Conservation (phyloP, 805 yeast species). For the Wickerhamiella sergipiensis region DNA sequence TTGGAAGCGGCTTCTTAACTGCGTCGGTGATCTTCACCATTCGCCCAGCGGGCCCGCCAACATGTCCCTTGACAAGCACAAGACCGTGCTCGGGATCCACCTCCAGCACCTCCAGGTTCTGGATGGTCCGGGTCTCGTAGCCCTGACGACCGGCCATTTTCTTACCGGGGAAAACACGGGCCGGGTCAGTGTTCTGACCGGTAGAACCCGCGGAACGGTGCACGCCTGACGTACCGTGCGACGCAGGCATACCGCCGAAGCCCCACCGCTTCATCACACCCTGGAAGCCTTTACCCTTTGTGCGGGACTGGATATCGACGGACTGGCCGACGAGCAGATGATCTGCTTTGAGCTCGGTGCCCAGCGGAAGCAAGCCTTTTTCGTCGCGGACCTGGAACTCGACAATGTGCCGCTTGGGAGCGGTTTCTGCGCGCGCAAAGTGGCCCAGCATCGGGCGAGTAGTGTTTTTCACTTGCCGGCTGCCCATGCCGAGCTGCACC, state of each 20-base stretch:
- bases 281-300: constrained; percentile 92
- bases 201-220: constrained; percentile 96
- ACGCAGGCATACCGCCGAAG: constrained; percentile 75
- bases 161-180: constrained; percentile 90
- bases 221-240: constrained; percentile 89
- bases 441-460: constrained; percentile 59
- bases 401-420: constrained; percentile 62
- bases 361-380: constrained; percentile 55
- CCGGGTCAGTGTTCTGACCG: constrained; percentile 92
- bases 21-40: constrained; percentile 72
- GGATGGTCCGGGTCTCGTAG: constrained; percentile 53
- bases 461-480: constrained; percentile 46
- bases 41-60: constrained; percentile 77
- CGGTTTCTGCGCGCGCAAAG: constrained; percentile 62
- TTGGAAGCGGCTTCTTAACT: constrained; percentile 26
- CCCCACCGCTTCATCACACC: constrained; percentile 97
- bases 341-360: constrained; percentile 68
- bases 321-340: constrained; percentile 72
- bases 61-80: constrained; percentile 72
- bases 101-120: constrained; percentile 63
- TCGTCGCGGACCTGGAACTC: constrained; percentile 71
- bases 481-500: constrained; percentile 77
- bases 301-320: constrained; percentile 64
- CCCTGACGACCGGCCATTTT: constrained; percentile 99
- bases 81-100: constrained; percentile 73